These are phyloP conservation scores for Bipolaris oryzae DNA, from an alignment of 2,329 filamentous ascomycete species.

Conservation along the genomic window DNA sequence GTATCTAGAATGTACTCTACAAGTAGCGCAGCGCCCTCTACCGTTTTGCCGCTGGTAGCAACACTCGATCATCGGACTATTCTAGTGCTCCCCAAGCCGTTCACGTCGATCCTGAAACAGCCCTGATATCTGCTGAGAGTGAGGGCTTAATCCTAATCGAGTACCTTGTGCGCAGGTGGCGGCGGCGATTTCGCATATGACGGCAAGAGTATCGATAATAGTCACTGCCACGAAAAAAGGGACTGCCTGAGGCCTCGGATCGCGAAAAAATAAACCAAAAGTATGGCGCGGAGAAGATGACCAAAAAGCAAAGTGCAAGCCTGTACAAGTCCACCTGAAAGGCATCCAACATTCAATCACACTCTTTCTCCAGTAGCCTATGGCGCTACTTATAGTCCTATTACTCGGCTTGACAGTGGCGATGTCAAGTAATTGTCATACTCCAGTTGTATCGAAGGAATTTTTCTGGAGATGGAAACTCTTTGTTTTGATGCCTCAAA, in stretches of 20 bases:
- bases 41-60: not conserved
- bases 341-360: not conserved
- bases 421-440: too few relatives aligned
- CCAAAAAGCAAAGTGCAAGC: not conserved
- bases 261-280: not conserved
- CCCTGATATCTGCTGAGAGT: not conserved
- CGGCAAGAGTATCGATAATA: not conserved
- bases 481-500: conserved; percentile 4
- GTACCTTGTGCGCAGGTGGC: not conserved
- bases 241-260: not conserved
- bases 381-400: not conserved
- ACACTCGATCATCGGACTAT: not conserved
- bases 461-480: not conserved
- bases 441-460: not conserved
- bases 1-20: not conserved
- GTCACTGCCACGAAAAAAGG: not conserved
- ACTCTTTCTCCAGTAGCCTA: not conserved
- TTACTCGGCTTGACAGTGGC: too few relatives aligned
- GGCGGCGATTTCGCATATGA: not conserved
- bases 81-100: not conserved
- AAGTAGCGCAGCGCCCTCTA: not conserved
- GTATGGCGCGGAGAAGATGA: not conserved
- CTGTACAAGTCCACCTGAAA: not conserved
- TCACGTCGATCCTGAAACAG: not conserved
- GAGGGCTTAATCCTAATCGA: not conserved